phyloP scores from a whole-genome alignment of 2,329 filamentous ascomycete species.

The Aspergillus ochraceus region DNA sequence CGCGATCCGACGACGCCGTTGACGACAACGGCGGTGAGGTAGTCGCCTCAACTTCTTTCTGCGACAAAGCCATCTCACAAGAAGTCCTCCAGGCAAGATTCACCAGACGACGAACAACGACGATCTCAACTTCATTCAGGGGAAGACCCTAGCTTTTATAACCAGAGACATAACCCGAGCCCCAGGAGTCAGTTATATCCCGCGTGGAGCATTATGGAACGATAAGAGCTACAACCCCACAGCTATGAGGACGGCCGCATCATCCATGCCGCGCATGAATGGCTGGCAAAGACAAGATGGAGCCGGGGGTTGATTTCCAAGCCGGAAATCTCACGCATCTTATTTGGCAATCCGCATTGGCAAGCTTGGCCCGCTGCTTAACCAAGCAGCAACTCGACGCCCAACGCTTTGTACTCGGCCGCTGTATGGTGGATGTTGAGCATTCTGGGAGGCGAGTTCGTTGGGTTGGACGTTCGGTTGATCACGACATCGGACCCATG shows the following conservation, averaged over 20 bases:
- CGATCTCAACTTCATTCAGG: too few relatives aligned
- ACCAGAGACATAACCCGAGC: background rate
- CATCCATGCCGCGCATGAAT: background rate
- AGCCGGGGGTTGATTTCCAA: background rate
- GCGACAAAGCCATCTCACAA: background rate
- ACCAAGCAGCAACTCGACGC: background rate
- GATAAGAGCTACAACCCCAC: background rate
- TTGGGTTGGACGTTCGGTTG: background rate
- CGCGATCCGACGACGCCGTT: slow-evolving; percentile 22
- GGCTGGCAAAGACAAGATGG: background rate
- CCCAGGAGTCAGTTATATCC: background rate
- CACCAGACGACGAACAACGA: background rate
- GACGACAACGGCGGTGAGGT: slow-evolving; percentile 10
- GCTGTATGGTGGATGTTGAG: background rate
- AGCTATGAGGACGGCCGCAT: background rate
- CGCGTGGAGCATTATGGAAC: background rate
- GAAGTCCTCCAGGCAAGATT: background rate
- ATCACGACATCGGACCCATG: slow-evolving; percentile 13
- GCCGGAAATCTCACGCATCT: background rate
- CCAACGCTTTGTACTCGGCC: background rate
- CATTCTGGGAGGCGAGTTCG: background rate
- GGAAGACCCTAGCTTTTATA: background rate
- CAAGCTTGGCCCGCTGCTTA: background rate
- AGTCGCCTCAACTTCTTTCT: slow-evolving; percentile 14
- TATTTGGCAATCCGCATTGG: background rate